Conservation (phyloP, 2,329 filamentous ascomycete species). For the Chaetomium strumarium region DNA sequence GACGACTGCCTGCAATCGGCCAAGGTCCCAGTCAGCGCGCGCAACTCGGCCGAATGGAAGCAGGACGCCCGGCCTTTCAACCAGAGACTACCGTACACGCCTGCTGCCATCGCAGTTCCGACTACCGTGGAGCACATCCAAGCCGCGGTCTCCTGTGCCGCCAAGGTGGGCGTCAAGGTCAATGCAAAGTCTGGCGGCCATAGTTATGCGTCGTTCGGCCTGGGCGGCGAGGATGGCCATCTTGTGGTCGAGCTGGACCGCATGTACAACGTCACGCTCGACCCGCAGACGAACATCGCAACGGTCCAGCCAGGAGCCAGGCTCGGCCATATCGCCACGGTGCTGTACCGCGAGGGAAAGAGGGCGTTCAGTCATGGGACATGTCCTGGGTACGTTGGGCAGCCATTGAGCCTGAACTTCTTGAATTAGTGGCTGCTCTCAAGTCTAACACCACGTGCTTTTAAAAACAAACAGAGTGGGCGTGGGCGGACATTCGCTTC, state of each 20-base stretch:
- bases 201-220: constrained; percentile 44
- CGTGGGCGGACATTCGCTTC: constrained; percentile 35
- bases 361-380: constrained; percentile 45
- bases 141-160: constrained; percentile 42
- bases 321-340: constrained; percentile 41
- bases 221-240: constrained; percentile 43
- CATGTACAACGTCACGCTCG: constrained; percentile 38
- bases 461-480: too few relatives aligned
- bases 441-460: too few relatives aligned
- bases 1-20: constrained; percentile 28
- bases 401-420: neutral
- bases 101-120: constrained; percentile 39
- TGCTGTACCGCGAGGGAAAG: constrained; percentile 34
- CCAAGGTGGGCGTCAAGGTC: constrained; percentile 37
- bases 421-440: too few relatives aligned
- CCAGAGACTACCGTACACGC: constrained; percentile 30
- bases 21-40: constrained; percentile 24
- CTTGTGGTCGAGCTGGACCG: constrained; percentile 44
- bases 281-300: constrained; percentile 36
- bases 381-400: constrained; percentile 40
- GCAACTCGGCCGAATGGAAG: constrained; percentile 23
- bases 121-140: constrained; percentile 39
- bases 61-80: constrained; percentile 27
- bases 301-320: constrained; percentile 47
- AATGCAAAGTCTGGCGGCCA: constrained; percentile 46